Conservation (phyloP, 305 asterid species). For the Fraxinus paxiana region DNA sequence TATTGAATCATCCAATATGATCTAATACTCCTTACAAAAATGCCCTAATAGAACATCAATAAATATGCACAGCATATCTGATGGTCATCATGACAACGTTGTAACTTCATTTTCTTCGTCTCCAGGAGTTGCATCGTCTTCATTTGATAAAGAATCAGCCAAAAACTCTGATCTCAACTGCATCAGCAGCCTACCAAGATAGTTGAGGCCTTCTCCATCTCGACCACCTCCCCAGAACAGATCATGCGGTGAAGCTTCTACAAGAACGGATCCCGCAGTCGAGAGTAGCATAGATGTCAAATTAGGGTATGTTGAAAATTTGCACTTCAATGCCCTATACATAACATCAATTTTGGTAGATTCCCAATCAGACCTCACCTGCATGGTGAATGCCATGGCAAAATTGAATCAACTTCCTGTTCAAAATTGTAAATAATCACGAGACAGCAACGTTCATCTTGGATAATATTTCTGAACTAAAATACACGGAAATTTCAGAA, state of each 20-base stretch:
- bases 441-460: background rate
- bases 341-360: constrained; percentile 61
- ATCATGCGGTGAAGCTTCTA: constrained; percentile 95
- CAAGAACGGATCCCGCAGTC: constrained; percentile 77
- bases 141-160: constrained; percentile 33
- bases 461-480: background rate
- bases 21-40: background rate
- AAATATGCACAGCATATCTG: background rate
- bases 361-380: constrained; percentile 92
- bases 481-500: background rate
- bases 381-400: constrained; percentile 15
- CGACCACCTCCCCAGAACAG: constrained; percentile 99
- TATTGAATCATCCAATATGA: background rate
- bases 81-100: constrained; percentile 17
- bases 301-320: constrained; percentile 63
- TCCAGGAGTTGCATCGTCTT: constrained; percentile 23
- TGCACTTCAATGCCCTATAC: constrained; percentile 72
- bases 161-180: constrained; percentile 75
- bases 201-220: constrained; percentile 96
- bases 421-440: background rate
- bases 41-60: background rate
- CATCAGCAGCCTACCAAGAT: constrained; percentile 92
- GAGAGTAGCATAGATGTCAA: constrained; percentile 64
- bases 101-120: constrained; percentile 22
- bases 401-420: background rate